These are phyloP conservation scores for Scheffersomyces lignosus DNA, from an alignment of 805 yeast genomes.

Conservation along the genomic window DNA sequence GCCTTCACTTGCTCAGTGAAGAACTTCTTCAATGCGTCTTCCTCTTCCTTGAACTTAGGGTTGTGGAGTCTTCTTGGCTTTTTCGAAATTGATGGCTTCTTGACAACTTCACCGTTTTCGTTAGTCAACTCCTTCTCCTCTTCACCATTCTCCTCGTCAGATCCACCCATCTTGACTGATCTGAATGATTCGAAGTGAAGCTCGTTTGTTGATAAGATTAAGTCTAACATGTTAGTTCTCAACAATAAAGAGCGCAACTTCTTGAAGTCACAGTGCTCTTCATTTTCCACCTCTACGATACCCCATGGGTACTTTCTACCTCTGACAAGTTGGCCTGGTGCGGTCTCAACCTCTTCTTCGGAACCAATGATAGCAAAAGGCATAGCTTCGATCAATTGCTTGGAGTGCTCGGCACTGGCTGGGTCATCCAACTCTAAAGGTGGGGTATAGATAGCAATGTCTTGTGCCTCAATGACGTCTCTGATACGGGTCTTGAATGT, in stretches of 20 bases:
- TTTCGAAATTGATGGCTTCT: slow-evolving; percentile 26
- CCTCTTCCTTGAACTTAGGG: slow-evolving; percentile 96
- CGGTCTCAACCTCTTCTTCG: slow-evolving; percentile 64
- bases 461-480: slow-evolving; percentile 80
- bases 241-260: slow-evolving; percentile 75
- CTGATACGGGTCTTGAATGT: slow-evolving; percentile 75
- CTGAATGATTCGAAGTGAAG: slow-evolving; percentile 80
- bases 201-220: slow-evolving; percentile 77
- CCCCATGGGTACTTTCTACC: slow-evolving; percentile 95
- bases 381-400: slow-evolving; percentile 77
- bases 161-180: slow-evolving; percentile 59
- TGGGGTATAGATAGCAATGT: slow-evolving; percentile 80
- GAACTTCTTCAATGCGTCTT: slow-evolving; percentile 86
- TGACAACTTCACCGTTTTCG: slow-evolving; percentile 26
- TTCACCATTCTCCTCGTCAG: slow-evolving; percentile 27
- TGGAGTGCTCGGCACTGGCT: slow-evolving; percentile 77
- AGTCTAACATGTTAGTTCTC: slow-evolving; percentile 81
- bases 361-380: slow-evolving; percentile 86
- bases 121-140: slow-evolving; percentile 31
- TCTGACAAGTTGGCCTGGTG: slow-evolving; percentile 62
- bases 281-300: slow-evolving; percentile 82
- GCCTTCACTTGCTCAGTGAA: slow-evolving; percentile 95
- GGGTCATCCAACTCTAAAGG: slow-evolving; percentile 75
- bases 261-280: slow-evolving; percentile 80
- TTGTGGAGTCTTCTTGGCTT: slow-evolving; percentile 65